Evolutionary conservation across 2,329 filamentous ascomycete genomes (phyloP).

Genomic region (Aspergillus brunneoviolaceus): DNA sequence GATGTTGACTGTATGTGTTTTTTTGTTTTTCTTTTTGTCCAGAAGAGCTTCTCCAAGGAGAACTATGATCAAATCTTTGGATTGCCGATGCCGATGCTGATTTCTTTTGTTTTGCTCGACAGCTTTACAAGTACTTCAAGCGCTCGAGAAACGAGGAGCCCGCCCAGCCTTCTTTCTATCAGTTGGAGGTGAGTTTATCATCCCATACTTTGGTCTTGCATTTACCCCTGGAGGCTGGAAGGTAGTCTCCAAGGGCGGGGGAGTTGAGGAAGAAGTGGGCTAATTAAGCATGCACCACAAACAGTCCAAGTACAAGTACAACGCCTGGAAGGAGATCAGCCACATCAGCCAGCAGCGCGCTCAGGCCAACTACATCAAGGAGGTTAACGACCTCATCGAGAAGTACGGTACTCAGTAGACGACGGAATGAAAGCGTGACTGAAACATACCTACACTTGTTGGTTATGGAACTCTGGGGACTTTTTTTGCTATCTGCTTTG

Average conservation of each 20-base stretch:
- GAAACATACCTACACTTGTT: not conserved
- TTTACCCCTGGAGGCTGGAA: too few relatives aligned
- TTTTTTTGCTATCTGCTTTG: not conserved
- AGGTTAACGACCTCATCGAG: conserved; percentile 70
- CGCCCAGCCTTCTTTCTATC: conserved; percentile 19
- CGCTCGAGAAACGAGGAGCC: conserved; percentile 12
- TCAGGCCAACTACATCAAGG: conserved; percentile 72
- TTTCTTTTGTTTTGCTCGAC: not conserved
- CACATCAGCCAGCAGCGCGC: conserved; percentile 66
- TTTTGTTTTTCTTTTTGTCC: too few relatives aligned
- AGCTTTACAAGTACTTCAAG: conserved; percentile 25
- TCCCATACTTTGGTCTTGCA: not conserved
- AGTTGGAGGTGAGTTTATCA: conserved; percentile 19
- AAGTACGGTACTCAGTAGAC: conserved; percentile 54
- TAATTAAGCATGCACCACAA: not conserved
- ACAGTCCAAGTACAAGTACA: conserved; percentile 77
- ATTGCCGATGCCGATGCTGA: not conserved
- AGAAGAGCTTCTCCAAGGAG: too few relatives aligned
- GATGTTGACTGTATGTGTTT: conserved; percentile 32
- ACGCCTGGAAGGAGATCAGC: conserved; percentile 70
- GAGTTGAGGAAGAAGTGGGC: not conserved
- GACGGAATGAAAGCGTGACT: not conserved
- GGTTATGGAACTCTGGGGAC: not conserved
- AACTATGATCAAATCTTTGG: too few relatives aligned
- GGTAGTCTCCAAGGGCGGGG: too few relatives aligned